Percentiles rank a stretch among this genome's conserved stretches.
Conservation (phyloP, 164 flowering plant species). For the Vitis rupestris region DNA sequence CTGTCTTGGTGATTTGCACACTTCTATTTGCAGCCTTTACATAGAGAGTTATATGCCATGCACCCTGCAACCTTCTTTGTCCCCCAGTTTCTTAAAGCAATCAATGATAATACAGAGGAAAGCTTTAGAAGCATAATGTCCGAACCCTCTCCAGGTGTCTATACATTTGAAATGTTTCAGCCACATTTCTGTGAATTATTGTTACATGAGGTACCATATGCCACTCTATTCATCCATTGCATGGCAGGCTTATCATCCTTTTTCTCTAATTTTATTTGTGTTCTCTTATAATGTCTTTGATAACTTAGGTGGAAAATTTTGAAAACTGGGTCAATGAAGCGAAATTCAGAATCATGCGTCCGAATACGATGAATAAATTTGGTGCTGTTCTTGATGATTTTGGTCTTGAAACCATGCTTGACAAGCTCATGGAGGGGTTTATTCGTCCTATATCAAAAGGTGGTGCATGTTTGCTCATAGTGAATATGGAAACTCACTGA, state of each 20-base stretch:
- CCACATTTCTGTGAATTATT: slow-evolving; percentile 68
- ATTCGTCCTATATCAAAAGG: slow-evolving; percentile 84
- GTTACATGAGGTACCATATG: slow-evolving; percentile 55
- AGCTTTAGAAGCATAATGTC: slow-evolving; percentile 69
- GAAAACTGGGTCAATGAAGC: slow-evolving; percentile 82
- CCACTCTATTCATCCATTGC: not conserved
- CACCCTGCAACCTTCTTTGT: slow-evolving; percentile 62
- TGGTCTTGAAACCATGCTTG: slow-evolving; percentile 89
- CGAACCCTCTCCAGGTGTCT: slow-evolving; percentile 82
- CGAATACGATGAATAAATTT: slow-evolving; percentile 91
- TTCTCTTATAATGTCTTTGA: slow-evolving; percentile 29
- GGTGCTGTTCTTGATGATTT: slow-evolving; percentile 99
- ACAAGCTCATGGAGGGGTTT: slow-evolving; percentile 73
- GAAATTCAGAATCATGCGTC: slow-evolving; percentile 82
- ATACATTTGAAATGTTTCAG: slow-evolving; percentile 79
- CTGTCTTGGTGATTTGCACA: too few relatives aligned
- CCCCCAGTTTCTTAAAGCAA: slow-evolving; percentile 80
- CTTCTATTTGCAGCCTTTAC: slow-evolving; percentile 61
- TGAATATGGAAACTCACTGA: too few relatives aligned
- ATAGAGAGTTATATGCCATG: slow-evolving; percentile 62
- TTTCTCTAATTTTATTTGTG: slow-evolving; percentile 18
- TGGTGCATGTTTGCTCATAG: slow-evolving; percentile 14
- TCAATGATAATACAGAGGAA: slow-evolving; percentile 64
- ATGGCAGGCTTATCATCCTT: not conserved
- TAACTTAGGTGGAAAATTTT: slow-evolving; percentile 78